A percentile compares a stretch with the other conserved stretches of the same genome.
Evolutionary conservation across 148 eudicot genomes (phyloP).

Genomic region (Fallopia convolvulus): DNA sequence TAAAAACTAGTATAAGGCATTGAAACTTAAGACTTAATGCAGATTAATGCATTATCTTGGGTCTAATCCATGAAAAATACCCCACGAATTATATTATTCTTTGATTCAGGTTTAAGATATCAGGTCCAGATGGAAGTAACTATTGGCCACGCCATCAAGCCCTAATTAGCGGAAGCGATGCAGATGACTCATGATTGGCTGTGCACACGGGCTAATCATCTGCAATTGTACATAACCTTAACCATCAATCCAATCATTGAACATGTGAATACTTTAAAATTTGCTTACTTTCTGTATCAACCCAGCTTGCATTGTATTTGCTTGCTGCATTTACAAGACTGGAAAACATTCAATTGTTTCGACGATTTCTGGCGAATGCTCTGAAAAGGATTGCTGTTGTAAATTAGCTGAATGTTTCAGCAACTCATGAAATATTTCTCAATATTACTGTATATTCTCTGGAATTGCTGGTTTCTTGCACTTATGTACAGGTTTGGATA

Average conservation of each 20-base stretch:
- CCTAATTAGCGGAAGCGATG: conserved; percentile 75
- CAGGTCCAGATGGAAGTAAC: conserved; percentile 82
- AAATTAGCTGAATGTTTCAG: background rate
- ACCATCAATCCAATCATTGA: conserved; percentile 7
- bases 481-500: background rate
- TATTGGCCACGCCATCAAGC: conserved; percentile 67
- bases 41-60: too few relatives aligned
- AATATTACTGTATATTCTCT: background rate
- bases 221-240: conserved; percentile 46
- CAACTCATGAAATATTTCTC: background rate
- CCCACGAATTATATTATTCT: background rate
- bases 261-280: background rate
- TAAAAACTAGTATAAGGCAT: too few relatives aligned
- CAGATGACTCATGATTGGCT: conserved; percentile 56
- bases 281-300: background rate
- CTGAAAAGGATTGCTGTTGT: conserved; percentile 6
- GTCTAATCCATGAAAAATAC: too few relatives aligned
- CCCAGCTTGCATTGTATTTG: background rate
- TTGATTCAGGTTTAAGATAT: conserved; percentile 62
- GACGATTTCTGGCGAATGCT: background rate
- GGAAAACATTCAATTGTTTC: background rate
- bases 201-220: background rate
- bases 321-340: background rate
- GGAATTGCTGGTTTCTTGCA: background rate
- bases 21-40: too few relatives aligned